These are phyloP conservation scores for Inonotus obliquus DNA, from an alignment of 1,284 basidiomycete genomes.

Conservation along the genomic window DNA sequence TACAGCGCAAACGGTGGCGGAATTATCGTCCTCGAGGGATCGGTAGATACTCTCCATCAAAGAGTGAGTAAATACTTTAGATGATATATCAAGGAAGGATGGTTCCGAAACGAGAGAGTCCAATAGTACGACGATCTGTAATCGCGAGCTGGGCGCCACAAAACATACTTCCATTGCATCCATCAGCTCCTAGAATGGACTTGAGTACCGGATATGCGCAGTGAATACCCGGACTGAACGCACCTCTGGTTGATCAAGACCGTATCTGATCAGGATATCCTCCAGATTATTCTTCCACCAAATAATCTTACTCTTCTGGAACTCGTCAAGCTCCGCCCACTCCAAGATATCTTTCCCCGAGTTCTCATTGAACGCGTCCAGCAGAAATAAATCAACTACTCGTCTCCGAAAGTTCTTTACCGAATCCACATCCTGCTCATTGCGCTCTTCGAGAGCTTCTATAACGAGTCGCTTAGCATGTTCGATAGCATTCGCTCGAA, in stretches of 20 bases:
- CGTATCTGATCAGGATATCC: slow-evolving; percentile 62
- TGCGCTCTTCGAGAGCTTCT: slow-evolving; percentile 46
- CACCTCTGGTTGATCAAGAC: slow-evolving; percentile 57
- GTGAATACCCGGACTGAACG: slow-evolving; percentile 23
- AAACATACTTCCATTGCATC: slow-evolving; percentile 61
- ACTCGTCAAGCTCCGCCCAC: slow-evolving; percentile 58
- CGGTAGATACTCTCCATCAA: slow-evolving; percentile 56
- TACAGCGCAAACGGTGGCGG: slow-evolving; percentile 61
- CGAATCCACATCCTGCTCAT: slow-evolving; percentile 45
- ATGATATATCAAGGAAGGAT: slow-evolving; percentile 44
- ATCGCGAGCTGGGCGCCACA: slow-evolving; percentile 47
- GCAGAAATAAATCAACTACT: slow-evolving; percentile 66
- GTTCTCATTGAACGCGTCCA: slow-evolving; percentile 69
- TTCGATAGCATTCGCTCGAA: slow-evolving; percentile 51
- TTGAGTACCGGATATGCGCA: background rate
- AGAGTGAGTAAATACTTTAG: slow-evolving; percentile 54
- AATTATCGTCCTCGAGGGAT: slow-evolving; percentile 67
- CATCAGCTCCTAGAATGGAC: slow-evolving; percentile 34
- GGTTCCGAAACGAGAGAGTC: slow-evolving; percentile 54
- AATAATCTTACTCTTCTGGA: slow-evolving; percentile 51
- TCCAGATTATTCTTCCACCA: slow-evolving; percentile 76
- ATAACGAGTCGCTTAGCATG: slow-evolving; percentile 71
- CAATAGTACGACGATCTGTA: slow-evolving; percentile 65
- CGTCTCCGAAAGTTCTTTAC: slow-evolving; percentile 59
- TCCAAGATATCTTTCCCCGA: slow-evolving; percentile 69